Evolutionary conservation across 1,284 basidiomycete species (phyloP).

Genomic region (Ustilago xerochloae): DNA sequence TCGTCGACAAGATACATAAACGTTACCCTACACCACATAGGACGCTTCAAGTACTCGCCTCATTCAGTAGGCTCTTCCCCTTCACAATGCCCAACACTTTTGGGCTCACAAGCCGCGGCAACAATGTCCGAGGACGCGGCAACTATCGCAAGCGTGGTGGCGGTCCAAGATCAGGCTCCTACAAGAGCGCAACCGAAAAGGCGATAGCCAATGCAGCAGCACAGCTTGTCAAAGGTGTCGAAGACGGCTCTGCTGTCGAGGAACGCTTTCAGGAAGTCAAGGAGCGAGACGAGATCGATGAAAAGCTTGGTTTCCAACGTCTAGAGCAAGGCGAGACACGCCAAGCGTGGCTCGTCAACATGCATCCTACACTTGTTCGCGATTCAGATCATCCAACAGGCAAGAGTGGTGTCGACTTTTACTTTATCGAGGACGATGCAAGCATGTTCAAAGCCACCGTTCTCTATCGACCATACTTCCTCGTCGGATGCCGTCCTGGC

Average conservation of each 20-base stretch:
- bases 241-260: constrained; percentile 62
- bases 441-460: constrained; percentile 94
- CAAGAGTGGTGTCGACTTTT: constrained; percentile 86
- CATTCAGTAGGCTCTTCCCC: too few species aligned
- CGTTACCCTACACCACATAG: too few species aligned
- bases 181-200: constrained; percentile 44
- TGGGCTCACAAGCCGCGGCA: constrained; percentile 46
- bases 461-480: constrained; percentile 94
- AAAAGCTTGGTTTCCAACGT: constrained; percentile 83
- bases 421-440: constrained; percentile 97
- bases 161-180: constrained; percentile 37
- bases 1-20: too few species aligned
- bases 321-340: constrained; percentile 61
- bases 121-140: constrained; percentile 41
- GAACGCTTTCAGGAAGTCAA: constrained; percentile 65
- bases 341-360: constrained; percentile 90
- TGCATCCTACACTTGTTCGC: constrained; percentile 94
- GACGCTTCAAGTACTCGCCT: too few species aligned
- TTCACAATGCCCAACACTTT: constrained; percentile 43
- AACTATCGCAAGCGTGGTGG: constrained; percentile 48
- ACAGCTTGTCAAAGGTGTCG: constrained; percentile 53
- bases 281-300: constrained; percentile 85
- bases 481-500: constrained; percentile 82
- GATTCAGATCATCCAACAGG: constrained; percentile 71
- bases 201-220: constrained; percentile 49